Percentiles rank a stretch among this genome's conserved stretches.
Evolutionary conservation across 75 land plant species (phyloP).

Genomic region (Cryptomeria japonica): DNA sequence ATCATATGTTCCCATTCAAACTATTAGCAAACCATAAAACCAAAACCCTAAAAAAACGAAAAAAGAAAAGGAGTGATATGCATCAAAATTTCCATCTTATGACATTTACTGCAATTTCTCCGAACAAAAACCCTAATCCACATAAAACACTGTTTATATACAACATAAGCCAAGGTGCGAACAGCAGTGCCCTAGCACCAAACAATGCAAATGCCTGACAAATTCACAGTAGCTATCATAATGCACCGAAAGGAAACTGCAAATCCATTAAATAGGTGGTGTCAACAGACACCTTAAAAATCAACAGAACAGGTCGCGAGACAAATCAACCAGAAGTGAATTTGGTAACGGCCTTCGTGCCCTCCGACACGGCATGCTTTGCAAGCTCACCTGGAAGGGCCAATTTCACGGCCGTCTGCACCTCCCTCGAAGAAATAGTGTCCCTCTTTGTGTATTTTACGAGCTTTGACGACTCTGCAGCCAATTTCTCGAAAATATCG

Average conservation of each 20-base stretch:
- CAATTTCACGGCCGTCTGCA: conserved; percentile 58
- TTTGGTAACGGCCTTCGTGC: conserved; percentile 56
- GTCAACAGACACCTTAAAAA: conserved; percentile 5
- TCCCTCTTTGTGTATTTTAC: conserved; percentile 35
- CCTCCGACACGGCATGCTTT: conserved; percentile 74
- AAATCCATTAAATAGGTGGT: not conserved
- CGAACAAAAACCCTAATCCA: no score
- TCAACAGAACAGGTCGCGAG: not conserved
- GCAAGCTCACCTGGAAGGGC: conserved; percentile 75
- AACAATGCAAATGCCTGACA: no score
- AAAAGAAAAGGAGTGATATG: no score
- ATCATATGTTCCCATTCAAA: no score
- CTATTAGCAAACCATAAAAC: no score
- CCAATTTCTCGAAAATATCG: conserved; percentile 80
- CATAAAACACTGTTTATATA: no score
- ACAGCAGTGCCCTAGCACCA: no score
- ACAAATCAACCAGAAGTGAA: not conserved
- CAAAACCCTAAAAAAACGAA: no score
- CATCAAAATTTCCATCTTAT: no score
- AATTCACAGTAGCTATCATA: no score
- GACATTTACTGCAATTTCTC: no score
- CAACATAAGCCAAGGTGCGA: no score
- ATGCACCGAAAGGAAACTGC: not conserved
- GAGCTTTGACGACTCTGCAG: conserved; percentile 59
- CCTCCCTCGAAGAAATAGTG: conserved; percentile 68